Evolutionary conservation across 1,284 basidiomycete species (phyloP).

Genomic region (Amylostereum areolatum): DNA sequence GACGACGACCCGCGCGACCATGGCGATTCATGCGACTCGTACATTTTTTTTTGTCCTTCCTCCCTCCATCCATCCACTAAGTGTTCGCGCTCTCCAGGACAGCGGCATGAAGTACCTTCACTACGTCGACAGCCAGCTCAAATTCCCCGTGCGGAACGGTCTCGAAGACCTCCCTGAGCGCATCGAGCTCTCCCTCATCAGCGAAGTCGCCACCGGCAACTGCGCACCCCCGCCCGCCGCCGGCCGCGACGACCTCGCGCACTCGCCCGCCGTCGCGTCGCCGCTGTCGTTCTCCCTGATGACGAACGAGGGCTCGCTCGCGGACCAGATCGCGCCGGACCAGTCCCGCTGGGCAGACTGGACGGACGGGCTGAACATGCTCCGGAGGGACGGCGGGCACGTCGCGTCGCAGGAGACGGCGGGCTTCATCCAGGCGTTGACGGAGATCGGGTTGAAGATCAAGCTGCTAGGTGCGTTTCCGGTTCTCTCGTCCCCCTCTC

Average conservation of each 20-base stretch:
- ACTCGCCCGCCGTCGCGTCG: constrained; percentile 50
- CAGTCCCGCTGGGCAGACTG: constrained; percentile 88
- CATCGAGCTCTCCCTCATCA: constrained; percentile 76
- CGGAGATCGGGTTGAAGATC: constrained; percentile 92
- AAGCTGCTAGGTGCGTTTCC: constrained; percentile 74
- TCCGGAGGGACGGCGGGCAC: constrained; percentile 73
- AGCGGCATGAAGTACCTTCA: constrained; percentile 74
- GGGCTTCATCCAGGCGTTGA: constrained; percentile 79
- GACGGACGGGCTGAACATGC: constrained; percentile 92
- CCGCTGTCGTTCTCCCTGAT: constrained; percentile 78
- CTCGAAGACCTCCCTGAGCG: constrained; percentile 83
- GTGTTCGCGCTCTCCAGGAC: constrained; percentile 41
- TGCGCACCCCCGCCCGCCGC: constrained; percentile 59
- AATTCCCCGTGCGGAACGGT: constrained; percentile 73
- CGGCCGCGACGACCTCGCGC: constrained; percentile 49
- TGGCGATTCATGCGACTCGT: constrained; percentile 81
- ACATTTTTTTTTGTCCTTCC: constrained; percentile 14
- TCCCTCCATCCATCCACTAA: constrained; percentile 3
- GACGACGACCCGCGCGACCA: constrained; percentile 51
- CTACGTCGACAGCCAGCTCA: constrained; percentile 74
- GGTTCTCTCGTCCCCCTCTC: neutral
- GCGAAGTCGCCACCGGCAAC: constrained; percentile 75
- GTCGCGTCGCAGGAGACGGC: constrained; percentile 82
- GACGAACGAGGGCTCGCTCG: constrained; percentile 69
- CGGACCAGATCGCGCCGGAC: constrained; percentile 85